Conservation (phyloP, 2,329 filamentous ascomycete genomes). For the Penicillium sp. region DNA sequence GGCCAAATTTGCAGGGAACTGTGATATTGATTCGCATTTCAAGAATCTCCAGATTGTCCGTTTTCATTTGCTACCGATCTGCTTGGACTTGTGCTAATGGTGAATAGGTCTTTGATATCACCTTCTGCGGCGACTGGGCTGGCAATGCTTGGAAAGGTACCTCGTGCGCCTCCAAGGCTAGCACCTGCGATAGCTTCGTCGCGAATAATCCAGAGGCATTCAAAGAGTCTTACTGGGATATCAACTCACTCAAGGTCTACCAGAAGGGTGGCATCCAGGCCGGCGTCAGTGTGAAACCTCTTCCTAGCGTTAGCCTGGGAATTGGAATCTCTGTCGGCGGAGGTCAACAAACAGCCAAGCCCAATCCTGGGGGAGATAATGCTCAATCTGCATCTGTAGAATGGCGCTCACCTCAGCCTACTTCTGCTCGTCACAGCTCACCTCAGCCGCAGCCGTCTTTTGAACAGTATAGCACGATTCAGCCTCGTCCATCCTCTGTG, state of each 20-base stretch:
- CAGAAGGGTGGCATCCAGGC: conserved; percentile 22
- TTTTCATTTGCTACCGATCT: background rate
- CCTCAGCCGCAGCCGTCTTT: too few species aligned
- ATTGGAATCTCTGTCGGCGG: too few species aligned
- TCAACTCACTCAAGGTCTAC: conserved; percentile 67
- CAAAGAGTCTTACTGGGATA: conserved; percentile 66
- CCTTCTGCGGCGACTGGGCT: conserved; percentile 86
- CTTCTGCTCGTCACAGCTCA: too few species aligned
- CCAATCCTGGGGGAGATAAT: too few species aligned
- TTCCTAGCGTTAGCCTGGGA: background rate
- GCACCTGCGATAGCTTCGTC: conserved; percentile 67
- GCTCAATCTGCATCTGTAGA: too few species aligned
- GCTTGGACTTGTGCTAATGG: conserved; percentile 3
- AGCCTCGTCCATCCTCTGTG: too few species aligned
- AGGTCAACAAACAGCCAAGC: too few species aligned
- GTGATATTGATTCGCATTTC: conserved; percentile 67
- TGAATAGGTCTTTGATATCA: conserved; percentile 58
- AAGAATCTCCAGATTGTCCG: conserved; percentile 60
- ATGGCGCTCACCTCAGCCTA: too few species aligned
- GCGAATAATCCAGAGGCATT: conserved; percentile 64
- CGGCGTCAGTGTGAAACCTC: too few species aligned
- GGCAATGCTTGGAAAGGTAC: conserved; percentile 60
- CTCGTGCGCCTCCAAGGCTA: conserved; percentile 55
- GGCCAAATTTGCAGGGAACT: conserved; percentile 63
- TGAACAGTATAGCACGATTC: too few species aligned